Evolutionary conservation across 2,329 filamentous ascomycete genomes (phyloP), one percentile per base, ranked within the genome.

Genomic region (Lasiodiplodia sp.): DNA sequence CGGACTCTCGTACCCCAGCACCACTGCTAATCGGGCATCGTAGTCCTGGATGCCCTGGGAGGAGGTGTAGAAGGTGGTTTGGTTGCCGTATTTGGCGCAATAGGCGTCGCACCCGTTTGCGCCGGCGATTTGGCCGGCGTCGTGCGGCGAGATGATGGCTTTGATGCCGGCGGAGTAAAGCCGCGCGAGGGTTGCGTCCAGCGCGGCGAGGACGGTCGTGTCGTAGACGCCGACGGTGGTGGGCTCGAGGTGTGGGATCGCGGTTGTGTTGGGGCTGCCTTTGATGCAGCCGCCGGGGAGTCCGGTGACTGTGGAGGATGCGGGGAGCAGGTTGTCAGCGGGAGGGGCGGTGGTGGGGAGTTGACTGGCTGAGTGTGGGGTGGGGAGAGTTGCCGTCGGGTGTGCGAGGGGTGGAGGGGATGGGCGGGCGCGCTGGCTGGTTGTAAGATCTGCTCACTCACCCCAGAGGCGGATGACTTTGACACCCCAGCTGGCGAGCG

Each of bases 391-490:
- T 28, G 2, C 28, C 28, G 28, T 28, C 28, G 28, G 28, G 31
- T 34, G 31, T 34, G 31, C 31, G 31, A 34, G 28, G 23, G 4
- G 3, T 8, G 49, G 49, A 12, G 8, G 25, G 6, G 5, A 10
- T 8, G 14, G 21, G 37, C 28, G 28, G 28, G 28, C 23, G 23
- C 23, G 23, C 28, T 28, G 28, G 28, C 28, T 28, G 28, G 7
- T 34, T 34, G 31, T 3, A 10, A 2, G 31, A 34, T 2, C 31
- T 34, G 1, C 2, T 34, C 31, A 34, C 67, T 76, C 74, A 53
- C 75, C 75, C 77, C 77, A 79, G 12, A 78, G 70, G 4, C 75
- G 74, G 8, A 78, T 69, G 1, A 76, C 74, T 66, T 78, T 78
- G 56, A 71, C 72, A 14, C 76, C 75, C 56, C 73, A 72, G 0